Conservation (phyloP, 2,329 filamentous ascomycete genomes). For the Colletotrichum navitas region DNA sequence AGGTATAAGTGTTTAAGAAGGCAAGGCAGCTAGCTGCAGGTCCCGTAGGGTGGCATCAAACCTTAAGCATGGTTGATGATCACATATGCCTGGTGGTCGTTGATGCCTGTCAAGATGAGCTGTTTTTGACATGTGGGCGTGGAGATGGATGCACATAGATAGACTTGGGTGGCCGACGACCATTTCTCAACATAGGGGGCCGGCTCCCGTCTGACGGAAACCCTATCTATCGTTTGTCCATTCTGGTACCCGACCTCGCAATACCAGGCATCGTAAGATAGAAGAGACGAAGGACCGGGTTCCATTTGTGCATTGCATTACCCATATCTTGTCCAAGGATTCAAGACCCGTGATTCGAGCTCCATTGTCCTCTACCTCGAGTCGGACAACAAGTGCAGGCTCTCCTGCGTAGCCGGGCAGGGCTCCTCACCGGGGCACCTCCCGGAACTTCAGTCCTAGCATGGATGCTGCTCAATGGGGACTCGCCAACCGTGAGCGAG, state of each 20-base stretch:
- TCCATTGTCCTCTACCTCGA: background rate
- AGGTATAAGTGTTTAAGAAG: constrained; percentile 6
- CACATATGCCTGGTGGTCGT: background rate
- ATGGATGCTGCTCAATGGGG: constrained; percentile 28
- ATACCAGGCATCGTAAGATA: background rate
- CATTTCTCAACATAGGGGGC: background rate
- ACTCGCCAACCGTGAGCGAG: constrained; percentile 6
- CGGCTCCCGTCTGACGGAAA: background rate
- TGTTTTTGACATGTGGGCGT: background rate
- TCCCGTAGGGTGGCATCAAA: constrained; percentile 33
- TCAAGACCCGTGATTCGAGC: background rate
- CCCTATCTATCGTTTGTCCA: background rate
- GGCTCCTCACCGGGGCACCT: constrained; percentile 24
- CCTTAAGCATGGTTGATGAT: constrained; percentile 32
- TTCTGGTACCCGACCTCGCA: background rate
- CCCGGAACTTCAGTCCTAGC: constrained; percentile 20
- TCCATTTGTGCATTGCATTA: background rate
- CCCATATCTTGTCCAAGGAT: background rate
- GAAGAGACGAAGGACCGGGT: background rate
- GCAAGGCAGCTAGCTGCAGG: constrained; percentile 13
- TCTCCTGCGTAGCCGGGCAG: constrained; percentile 11
- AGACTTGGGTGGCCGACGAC: background rate
- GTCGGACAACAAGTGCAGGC: background rate
- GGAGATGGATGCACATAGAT: background rate
- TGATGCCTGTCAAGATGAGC: constrained; percentile 3